These are phyloP conservation scores for Debaryomyces subglobosus DNA, from an alignment of 1,139 yeast species.

Conservation along the genomic window DNA sequence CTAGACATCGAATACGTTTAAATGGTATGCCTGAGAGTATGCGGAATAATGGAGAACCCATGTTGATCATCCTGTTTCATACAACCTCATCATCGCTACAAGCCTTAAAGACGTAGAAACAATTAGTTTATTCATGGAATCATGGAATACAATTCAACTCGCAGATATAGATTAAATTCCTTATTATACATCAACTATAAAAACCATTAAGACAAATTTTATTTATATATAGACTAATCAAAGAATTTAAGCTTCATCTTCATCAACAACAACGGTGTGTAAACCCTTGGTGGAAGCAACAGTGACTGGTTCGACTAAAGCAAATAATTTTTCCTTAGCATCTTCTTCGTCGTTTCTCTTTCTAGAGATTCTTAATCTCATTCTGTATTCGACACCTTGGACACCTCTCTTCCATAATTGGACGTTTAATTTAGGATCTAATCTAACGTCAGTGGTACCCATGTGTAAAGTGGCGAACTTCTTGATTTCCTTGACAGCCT, in stretches of 20 bases:
- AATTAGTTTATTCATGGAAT: slow-evolving; percentile 5
- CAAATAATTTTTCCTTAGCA: slow-evolving; percentile 97
- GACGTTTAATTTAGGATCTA: slow-evolving; percentile 98
- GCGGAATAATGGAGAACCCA: too few relatives aligned
- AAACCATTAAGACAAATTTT: slow-evolving; percentile 12
- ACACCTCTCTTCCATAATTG: slow-evolving; percentile 99
- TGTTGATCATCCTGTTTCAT: too few relatives aligned
- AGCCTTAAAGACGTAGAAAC: not conserved
- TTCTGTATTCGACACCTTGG: slow-evolving; percentile 97
- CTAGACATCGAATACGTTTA: not conserved
- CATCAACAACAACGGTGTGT: slow-evolving; percentile 96
- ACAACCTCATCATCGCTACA: not conserved
- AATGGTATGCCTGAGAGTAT: not conserved
- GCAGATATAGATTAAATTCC: slow-evolving; percentile 13
- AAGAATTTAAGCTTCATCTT: slow-evolving; percentile 65
- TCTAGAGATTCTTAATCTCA: slow-evolving; percentile 99
- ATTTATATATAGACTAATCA: slow-evolving; percentile 10
- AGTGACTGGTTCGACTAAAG: slow-evolving; percentile 96
- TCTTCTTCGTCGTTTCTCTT: slow-evolving; percentile 99
- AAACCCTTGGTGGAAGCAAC: slow-evolving; percentile 97
- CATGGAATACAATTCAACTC: slow-evolving; percentile 5
- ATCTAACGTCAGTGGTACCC: slow-evolving; percentile 99
- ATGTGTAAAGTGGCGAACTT: slow-evolving; percentile 98
- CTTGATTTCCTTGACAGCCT: slow-evolving; percentile 98
- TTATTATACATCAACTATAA: slow-evolving; percentile 17